phyloP scores from a whole-genome alignment of 164 flowering plant genomes.

The Vitis labrusca region DNA sequence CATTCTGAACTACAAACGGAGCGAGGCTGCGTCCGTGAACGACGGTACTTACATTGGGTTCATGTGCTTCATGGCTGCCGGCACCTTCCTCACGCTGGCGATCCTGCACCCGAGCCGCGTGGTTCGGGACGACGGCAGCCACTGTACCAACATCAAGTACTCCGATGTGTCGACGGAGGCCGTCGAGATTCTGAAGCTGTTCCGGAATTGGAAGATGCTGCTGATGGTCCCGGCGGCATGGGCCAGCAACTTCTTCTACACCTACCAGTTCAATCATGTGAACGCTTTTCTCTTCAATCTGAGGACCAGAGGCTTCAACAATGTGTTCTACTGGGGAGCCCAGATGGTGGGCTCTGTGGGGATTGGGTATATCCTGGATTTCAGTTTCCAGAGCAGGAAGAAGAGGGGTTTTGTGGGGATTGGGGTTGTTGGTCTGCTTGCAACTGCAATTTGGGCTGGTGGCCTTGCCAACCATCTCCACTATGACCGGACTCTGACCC shows the following conservation, averaged over 20 bases:
- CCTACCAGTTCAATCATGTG: conserved; percentile 86
- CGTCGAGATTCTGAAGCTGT: conserved; percentile 61
- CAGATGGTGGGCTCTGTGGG: conserved; percentile 88
- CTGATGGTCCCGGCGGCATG: conserved; percentile 79
- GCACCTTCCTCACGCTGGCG: conserved; percentile 57
- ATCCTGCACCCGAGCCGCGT: conserved; percentile 69
- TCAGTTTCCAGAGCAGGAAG: conserved; percentile 71
- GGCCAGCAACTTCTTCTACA: conserved; percentile 93
- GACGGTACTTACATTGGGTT: conserved; percentile 87
- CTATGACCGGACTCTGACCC: conserved; percentile 35
- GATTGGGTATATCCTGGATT: conserved; percentile 77
- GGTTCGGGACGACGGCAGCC: conserved; percentile 70
- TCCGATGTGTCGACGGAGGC: conserved; percentile 52
- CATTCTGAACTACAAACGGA: conserved; percentile 58
- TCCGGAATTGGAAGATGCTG: conserved; percentile 83
- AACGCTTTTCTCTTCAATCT: conserved; percentile 71
- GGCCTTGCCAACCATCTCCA: conserved; percentile 78
- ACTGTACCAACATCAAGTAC: conserved; percentile 60
- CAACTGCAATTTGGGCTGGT: conserved; percentile 85
- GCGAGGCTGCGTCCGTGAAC: conserved; percentile 60
- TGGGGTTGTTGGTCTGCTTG: conserved; percentile 48
- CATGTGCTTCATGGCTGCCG: conserved; percentile 79
- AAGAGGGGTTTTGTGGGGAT: conserved; percentile 74
- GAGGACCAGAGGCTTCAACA: conserved; percentile 89
- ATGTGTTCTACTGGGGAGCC: conserved; percentile 95